Conservation (phyloP, 768 basidiomycete species). For the Scleroderma citrinum region DNA sequence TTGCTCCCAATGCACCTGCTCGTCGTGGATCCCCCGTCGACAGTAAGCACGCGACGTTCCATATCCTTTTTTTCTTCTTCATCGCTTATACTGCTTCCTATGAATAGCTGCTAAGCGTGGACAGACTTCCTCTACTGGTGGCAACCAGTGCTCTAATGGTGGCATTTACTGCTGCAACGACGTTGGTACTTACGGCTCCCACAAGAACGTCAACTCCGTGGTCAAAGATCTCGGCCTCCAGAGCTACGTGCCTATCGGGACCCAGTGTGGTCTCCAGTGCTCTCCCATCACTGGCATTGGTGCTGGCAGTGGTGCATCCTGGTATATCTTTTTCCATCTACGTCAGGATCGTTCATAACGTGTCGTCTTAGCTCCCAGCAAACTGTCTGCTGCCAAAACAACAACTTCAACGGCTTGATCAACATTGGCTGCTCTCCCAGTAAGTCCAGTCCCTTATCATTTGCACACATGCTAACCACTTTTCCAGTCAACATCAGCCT, state of each 20-base stretch:
- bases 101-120: constrained; percentile 31
- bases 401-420: constrained; percentile 31
- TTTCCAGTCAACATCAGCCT: constrained; percentile 12
- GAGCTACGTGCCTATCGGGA: neutral
- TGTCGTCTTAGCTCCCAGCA: constrained; percentile 23
- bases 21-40: constrained; percentile 27
- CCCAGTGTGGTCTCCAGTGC: constrained; percentile 27
- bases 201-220: neutral
- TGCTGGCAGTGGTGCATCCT: constrained; percentile 6
- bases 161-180: constrained; percentile 15
- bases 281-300: constrained; percentile 25
- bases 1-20: constrained; percentile 42
- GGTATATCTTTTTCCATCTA: constrained; percentile 8
- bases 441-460: constrained; percentile 7
- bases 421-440: constrained; percentile 36
- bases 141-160: constrained; percentile 15
- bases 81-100: neutral
- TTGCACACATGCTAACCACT: neutral
- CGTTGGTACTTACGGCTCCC: rapidly evolving
- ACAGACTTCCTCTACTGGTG: constrained; percentile 31
- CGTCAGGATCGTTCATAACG: neutral
- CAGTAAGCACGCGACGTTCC: constrained; percentile 20
- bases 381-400: constrained; percentile 37
- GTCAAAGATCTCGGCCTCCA: constrained; percentile 1
- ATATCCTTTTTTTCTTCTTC: neutral